Percentiles rank a stretch among this genome's conserved stretches.
Evolutionary conservation across 306 rosid genomes (phyloP).

Genomic region (Hippophae gyantsensis): DNA sequence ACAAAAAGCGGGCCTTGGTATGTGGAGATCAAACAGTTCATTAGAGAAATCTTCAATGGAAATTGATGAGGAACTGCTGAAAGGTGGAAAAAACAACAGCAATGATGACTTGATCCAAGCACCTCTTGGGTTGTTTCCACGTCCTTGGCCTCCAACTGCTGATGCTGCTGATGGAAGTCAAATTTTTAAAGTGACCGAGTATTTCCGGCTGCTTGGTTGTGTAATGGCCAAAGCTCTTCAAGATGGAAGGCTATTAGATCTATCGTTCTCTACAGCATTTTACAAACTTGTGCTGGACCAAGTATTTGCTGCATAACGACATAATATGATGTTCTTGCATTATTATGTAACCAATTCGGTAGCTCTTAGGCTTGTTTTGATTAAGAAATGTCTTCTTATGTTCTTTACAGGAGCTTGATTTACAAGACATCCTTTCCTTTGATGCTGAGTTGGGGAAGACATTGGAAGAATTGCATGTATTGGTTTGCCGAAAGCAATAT

Average conservation of each 20-base stretch:
- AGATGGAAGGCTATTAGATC: slow-evolving; percentile 91
- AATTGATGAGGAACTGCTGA: slow-evolving; percentile 53
- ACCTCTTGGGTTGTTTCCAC: slow-evolving; percentile 90
- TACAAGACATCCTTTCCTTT: slow-evolving; percentile 75
- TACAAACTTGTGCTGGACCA: slow-evolving; percentile 86
- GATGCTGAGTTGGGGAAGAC: slow-evolving; percentile 91
- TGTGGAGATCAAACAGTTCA: slow-evolving; percentile 83
- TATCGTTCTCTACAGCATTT: slow-evolving; percentile 80
- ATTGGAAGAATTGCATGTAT: slow-evolving; percentile 71
- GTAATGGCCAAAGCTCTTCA: slow-evolving; percentile 96
- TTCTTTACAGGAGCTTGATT: slow-evolving; percentile 81
- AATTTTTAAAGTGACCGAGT: slow-evolving; percentile 60
- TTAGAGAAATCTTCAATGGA: slow-evolving; percentile 44
- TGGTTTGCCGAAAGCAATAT: slow-evolving; percentile 62
- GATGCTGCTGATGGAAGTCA: slow-evolving; percentile 71
- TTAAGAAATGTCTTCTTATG: slow-evolving; percentile 1
- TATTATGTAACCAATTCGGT: slow-evolving; percentile 4
- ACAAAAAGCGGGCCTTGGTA: slow-evolving; percentile 68
- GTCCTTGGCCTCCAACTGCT: slow-evolving; percentile 73
- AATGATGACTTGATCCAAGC: slow-evolving; percentile 60
- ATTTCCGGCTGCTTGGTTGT: slow-evolving; percentile 88
- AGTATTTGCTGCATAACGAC: slow-evolving; percentile 37
- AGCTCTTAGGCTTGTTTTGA: slow-evolving; percentile 6
- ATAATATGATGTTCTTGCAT: not conserved
- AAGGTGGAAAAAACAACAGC: slow-evolving; percentile 30